These are phyloP conservation scores for Pseudopyricularia cyperi DNA, from an alignment of 2,329 filamentous ascomycete genomes.

Conservation along the genomic window DNA sequence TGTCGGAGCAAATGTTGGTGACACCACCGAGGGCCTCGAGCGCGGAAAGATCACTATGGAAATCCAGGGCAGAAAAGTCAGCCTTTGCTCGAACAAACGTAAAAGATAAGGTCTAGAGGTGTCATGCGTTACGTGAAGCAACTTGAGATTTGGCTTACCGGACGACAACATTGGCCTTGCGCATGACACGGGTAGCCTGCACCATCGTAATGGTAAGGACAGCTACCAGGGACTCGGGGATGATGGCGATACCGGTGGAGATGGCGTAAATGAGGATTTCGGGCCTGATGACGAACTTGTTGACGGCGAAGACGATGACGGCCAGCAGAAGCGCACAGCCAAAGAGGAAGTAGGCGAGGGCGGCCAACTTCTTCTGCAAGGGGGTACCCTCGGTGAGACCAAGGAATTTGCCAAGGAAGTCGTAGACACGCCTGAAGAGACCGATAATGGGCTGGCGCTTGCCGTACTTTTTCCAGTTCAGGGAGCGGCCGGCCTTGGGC, in stretches of 20 bases:
- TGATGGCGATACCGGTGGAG: constrained; percentile 49
- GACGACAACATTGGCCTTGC: constrained; percentile 50
- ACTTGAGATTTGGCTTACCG: constrained; percentile 25
- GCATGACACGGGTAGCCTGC: constrained; percentile 52
- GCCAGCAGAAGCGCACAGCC: constrained; percentile 51
- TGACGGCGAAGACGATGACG: constrained; percentile 48
- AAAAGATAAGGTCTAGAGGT: too few relatives aligned
- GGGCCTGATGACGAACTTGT: constrained; percentile 36
- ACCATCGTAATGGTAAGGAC: constrained; percentile 62
- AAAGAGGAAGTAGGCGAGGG: constrained; percentile 73
- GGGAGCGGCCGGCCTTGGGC: constrained; percentile 28
- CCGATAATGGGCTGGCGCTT: constrained; percentile 25
- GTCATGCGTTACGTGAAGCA: too few relatives aligned
- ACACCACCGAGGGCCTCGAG: constrained; percentile 59
- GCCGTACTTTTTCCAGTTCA: constrained; percentile 28
- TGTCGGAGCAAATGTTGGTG: constrained; percentile 62
- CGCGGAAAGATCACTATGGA: constrained; percentile 43
- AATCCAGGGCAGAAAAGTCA: too few relatives aligned
- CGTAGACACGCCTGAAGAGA: constrained; percentile 24
- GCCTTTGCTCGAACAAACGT: too few relatives aligned
- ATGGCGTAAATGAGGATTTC: constrained; percentile 50
- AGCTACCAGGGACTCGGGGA: constrained; percentile 53
- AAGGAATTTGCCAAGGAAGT: constrained; percentile 31
- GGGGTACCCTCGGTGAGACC: constrained; percentile 61
- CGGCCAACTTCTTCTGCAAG: constrained; percentile 71